phyloP scores from a whole-genome alignment of 2,329 filamentous ascomycete species.

The Aplosporella prunicola region DNA sequence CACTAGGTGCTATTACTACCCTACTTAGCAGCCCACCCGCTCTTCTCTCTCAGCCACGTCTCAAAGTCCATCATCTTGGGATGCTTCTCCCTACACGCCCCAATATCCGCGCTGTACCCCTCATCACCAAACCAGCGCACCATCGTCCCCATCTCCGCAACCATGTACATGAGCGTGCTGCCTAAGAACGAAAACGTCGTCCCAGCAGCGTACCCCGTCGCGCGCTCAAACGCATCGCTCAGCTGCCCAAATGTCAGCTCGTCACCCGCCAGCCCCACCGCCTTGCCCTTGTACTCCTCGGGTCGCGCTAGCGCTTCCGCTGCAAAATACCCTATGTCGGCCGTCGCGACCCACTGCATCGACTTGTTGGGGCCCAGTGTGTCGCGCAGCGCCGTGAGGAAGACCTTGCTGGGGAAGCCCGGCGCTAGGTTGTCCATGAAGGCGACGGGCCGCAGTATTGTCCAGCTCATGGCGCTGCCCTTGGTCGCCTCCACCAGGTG shows the following conservation, averaged over 20 bases:
- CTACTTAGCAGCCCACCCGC: conserved; percentile 23
- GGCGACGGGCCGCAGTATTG: conserved; percentile 51
- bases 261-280: conserved; percentile 44
- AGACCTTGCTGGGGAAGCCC: conserved; percentile 40
- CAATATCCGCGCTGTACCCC: conserved; percentile 40
- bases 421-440: conserved; percentile 53
- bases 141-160: conserved; percentile 39
- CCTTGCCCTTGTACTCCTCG: conserved; percentile 35
- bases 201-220: conserved; percentile 36
- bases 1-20: no score
- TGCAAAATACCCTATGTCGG: conserved; percentile 45
- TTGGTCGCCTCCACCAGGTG: conserved; percentile 44
- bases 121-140: conserved; percentile 42
- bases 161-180: conserved; percentile 30
- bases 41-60: conserved; percentile 41
- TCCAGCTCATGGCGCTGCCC: conserved; percentile 46
- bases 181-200: conserved; percentile 34
- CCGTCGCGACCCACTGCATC: conserved; percentile 31
- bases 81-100: conserved; percentile 33
- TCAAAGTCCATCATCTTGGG: conserved; percentile 39
- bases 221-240: conserved; percentile 36
- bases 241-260: conserved; percentile 41
- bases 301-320: conserved; percentile 40
- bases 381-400: conserved; percentile 36
- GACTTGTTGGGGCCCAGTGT: conserved; percentile 34